Conservation (phyloP, 2,329 filamentous ascomycete genomes). For the Fonsecaea multimorphosa region DNA sequence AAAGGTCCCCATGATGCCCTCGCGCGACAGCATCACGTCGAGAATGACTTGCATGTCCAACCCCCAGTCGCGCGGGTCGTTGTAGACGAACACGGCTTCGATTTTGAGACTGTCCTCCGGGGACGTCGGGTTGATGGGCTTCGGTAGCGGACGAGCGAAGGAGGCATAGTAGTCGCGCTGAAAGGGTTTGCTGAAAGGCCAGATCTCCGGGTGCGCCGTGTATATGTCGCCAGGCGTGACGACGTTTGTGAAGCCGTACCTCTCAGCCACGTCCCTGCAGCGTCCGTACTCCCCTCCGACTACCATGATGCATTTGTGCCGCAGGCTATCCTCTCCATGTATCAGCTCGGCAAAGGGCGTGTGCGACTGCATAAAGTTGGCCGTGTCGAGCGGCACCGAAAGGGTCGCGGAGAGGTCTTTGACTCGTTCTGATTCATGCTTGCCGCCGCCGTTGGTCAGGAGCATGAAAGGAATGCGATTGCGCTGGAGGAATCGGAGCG, state of each 20-base stretch:
- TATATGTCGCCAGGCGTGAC: conserved; percentile 87
- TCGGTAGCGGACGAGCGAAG: conserved; percentile 47
- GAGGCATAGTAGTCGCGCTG: conserved; percentile 63
- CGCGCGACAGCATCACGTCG: conserved; percentile 78
- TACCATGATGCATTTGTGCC: conserved; percentile 73
- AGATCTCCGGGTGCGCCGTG: conserved; percentile 73
- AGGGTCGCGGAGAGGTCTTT: conserved; percentile 71
- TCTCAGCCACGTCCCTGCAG: conserved; percentile 75
- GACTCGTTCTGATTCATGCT: conserved; percentile 75
- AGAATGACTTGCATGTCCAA: conserved; percentile 83
- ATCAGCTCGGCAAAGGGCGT: conserved; percentile 82
- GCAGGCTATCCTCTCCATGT: conserved; percentile 59
- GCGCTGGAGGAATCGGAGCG: conserved; percentile 73
- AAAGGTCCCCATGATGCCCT: conserved; percentile 81
- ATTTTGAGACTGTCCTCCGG: conserved; percentile 68
- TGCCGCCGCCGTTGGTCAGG: conserved; percentile 93
- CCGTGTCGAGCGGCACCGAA: conserved; percentile 65
- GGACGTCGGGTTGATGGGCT: conserved; percentile 50
- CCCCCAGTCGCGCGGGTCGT: conserved; percentile 95
- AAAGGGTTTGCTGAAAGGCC: conserved; percentile 78
- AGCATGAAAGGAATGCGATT: conserved; percentile 89
- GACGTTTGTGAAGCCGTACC: conserved; percentile 79
- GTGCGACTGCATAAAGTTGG: conserved; percentile 85
- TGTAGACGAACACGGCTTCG: conserved; percentile 91
- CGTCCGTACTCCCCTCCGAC: conserved; percentile 71